These are phyloP conservation scores for Metarhizium humberi DNA, from an alignment of 2,329 filamentous ascomycete species.

Conservation along the genomic window DNA sequence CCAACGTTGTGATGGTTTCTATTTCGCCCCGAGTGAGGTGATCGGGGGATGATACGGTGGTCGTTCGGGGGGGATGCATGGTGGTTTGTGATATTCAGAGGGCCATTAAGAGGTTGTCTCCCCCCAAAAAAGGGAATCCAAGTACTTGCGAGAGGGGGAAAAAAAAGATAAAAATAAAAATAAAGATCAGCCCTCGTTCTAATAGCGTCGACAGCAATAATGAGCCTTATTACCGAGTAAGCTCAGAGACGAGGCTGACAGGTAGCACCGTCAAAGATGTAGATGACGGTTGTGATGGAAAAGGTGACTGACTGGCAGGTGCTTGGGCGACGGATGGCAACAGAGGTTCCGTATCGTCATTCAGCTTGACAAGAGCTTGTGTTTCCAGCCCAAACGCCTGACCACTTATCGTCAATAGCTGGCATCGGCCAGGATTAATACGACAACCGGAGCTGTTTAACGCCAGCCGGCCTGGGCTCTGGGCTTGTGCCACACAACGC, in stretches of 20 bases:
- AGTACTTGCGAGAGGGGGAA: too few species aligned
- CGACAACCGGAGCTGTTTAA: not conserved
- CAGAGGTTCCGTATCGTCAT: not conserved
- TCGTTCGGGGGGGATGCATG: not conserved
- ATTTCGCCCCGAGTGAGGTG: conserved; percentile 26
- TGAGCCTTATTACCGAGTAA: too few species aligned
- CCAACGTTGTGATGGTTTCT: conserved; percentile 34
- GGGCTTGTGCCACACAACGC: not conserved
- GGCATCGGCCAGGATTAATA: not conserved
- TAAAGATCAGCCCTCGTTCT: too few species aligned
- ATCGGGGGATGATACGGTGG: conserved; percentile 8
- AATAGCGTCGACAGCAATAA: too few species aligned
- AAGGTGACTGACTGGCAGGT: too few species aligned
- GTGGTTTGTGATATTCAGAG: not conserved
- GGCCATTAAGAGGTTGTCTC: not conserved
- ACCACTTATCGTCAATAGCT: not conserved
- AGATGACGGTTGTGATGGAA: too few species aligned
- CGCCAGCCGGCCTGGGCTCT: not conserved
- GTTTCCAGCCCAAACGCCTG: not conserved
- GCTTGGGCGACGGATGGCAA: too few species aligned
- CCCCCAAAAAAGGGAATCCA: too few species aligned
- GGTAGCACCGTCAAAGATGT: too few species aligned
- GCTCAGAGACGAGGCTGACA: too few species aligned
- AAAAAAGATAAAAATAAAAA: too few species aligned
- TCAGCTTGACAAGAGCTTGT: not conserved